Evolutionary conservation across 768 basidiomycete species (phyloP).

Genomic region (Amyloporia xantha): DNA sequence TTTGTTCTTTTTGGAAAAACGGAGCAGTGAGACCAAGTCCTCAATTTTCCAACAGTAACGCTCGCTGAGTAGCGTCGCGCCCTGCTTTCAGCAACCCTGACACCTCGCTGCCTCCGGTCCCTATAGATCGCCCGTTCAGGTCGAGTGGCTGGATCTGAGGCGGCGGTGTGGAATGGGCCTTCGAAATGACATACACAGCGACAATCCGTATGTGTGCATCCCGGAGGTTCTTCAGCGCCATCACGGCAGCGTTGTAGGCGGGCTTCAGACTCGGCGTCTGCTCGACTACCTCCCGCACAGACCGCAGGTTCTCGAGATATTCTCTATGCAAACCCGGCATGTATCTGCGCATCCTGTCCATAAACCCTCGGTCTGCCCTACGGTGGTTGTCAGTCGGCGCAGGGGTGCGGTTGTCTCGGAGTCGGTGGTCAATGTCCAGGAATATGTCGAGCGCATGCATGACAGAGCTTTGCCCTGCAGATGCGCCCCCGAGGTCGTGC

Average conservation of each 20-base stretch:
- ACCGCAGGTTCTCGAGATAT: slow-evolving; percentile 70
- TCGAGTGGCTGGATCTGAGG: not conserved
- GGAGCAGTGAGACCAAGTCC: too few relatives aligned
- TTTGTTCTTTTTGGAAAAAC: too few relatives aligned
- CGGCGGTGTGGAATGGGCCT: slow-evolving; percentile 56
- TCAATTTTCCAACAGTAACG: too few relatives aligned
- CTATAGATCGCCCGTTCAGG: slow-evolving; percentile 50
- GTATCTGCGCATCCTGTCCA: slow-evolving; percentile 90
- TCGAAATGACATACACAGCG: slow-evolving; percentile 79
- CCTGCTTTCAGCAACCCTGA: slow-evolving; percentile 81
- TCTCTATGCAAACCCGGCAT: slow-evolving; percentile 92
- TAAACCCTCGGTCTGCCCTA: slow-evolving; percentile 69
- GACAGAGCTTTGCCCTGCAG: slow-evolving; percentile 89
- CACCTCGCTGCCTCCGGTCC: slow-evolving; percentile 88
- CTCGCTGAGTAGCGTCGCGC: slow-evolving; percentile 76
- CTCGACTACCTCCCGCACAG: slow-evolving; percentile 56
- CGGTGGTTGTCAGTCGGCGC: slow-evolving; percentile 59
- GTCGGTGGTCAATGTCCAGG: slow-evolving; percentile 84
- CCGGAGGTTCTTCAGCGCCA: slow-evolving; percentile 74
- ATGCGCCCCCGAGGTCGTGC: slow-evolving; percentile 78
- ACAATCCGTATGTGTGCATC: slow-evolving; percentile 89
- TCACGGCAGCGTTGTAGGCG: slow-evolving; percentile 75
- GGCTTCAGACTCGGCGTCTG: slow-evolving; percentile 52
- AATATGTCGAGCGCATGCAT: slow-evolving; percentile 85
- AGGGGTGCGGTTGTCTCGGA: slow-evolving; percentile 63